phyloP scores from a whole-genome alignment of 805 yeast species.

The Starmerella floricola region DNA sequence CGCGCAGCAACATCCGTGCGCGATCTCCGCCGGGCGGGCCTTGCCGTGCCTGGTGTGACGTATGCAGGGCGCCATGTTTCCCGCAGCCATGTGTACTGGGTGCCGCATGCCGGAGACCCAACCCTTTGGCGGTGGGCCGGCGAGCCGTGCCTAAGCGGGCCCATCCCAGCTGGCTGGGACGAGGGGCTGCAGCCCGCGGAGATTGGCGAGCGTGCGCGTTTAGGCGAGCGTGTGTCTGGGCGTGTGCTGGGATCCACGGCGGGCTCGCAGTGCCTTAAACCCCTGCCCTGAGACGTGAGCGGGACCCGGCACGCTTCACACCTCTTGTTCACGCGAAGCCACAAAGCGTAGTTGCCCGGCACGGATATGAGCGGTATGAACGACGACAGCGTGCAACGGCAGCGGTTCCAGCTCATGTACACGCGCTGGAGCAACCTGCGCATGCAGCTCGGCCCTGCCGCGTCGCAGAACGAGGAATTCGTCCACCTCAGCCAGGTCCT shows the following conservation, averaged over 20 bases:
- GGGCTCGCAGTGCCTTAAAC: slow-evolving; percentile 1
- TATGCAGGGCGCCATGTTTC: too few relatives aligned
- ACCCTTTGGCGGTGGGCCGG: too few relatives aligned
- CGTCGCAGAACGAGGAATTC: slow-evolving; percentile 24
- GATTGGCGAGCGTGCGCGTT: too few relatives aligned
- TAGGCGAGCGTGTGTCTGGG: too few relatives aligned
- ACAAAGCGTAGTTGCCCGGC: neutral
- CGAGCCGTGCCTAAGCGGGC: too few relatives aligned
- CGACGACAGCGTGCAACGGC: slow-evolving; percentile 14
- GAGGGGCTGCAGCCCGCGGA: too few relatives aligned
- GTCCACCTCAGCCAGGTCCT: slow-evolving; percentile 22
- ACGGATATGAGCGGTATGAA: slow-evolving; percentile 14
- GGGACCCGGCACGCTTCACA: neutral
- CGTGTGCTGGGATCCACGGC: neutral
- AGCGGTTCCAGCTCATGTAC: slow-evolving; percentile 26
- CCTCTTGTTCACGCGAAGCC: neutral
- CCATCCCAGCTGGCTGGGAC: too few relatives aligned
- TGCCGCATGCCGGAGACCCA: too few relatives aligned
- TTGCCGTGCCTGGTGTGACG: too few relatives aligned
- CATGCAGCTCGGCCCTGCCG: slow-evolving; percentile 23
- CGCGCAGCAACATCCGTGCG: too few relatives aligned
- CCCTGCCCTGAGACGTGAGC: neutral
- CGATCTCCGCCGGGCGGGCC: too few relatives aligned
- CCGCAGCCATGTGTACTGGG: too few relatives aligned
- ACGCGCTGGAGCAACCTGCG: slow-evolving; percentile 24